Evolutionary conservation across 2,329 filamentous ascomycete genomes (phyloP), one percentile per base, ranked within the genome.

Genomic region (Colletotrichum sp.): DNA sequence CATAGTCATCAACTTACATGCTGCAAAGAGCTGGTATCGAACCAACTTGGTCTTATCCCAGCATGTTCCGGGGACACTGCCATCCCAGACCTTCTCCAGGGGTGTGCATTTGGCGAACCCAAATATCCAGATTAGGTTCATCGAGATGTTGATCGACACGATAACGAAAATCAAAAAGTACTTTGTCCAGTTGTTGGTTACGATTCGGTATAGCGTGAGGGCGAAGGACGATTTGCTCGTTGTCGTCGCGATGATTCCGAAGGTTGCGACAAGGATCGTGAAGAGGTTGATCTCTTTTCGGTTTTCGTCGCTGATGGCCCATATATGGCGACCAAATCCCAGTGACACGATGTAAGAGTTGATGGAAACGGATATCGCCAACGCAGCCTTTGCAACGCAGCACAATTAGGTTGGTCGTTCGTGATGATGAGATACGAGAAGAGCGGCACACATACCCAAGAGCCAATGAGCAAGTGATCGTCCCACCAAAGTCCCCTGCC

Each of bases 401-500:
- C 16, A 32, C 13, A 24, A 21, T 52, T 24, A 66, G 62, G 5
- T 34, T 6, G 55, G 10, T 16, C 28, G 13, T 30, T 24, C n/a
- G 28, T 30, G 36, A 52, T 18, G 8, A 7, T 2, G 7, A 26
- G 7, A 58, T 18, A 4, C 2, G 4, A 12, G 16, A 21, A 4
- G 12, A 59, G 10, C n/a, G 24, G 55, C 55, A 9, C 4, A 81
- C 82, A 43, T 81, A 84, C 83, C 83, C 82, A 84, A 13, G 83
- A 78, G 12, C 76, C 73, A n/a, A 85, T 79, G 62, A 85, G 76
- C 18, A 83, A 62, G 75, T 83, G 81, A 76, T 85, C 84, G 71
- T 85, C 84, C 80, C 82, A 84, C 81, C 83, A 85, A 30, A 85
- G 43, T 61, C 83, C 83, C 43, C 81, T 79, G 2, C 80, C 81